Evolutionary conservation across 2,329 filamentous ascomycete genomes (phyloP).

Genomic region (Fusarium oligoseptatum): DNA sequence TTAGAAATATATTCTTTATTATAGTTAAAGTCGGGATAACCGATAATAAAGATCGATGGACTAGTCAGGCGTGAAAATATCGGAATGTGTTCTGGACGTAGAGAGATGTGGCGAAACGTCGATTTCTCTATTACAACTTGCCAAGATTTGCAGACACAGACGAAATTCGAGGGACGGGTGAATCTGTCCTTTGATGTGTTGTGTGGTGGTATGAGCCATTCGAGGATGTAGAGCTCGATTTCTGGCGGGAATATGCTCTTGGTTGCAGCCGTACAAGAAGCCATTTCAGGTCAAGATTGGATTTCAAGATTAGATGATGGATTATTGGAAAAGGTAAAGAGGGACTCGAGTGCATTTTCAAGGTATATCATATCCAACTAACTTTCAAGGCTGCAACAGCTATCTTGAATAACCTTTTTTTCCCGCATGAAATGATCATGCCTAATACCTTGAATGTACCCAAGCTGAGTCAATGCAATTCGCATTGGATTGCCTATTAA

Average conservation of each 20-base stretch:
- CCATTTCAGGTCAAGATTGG: neutral
- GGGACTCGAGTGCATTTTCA: too few relatives aligned
- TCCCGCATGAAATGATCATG: too few relatives aligned
- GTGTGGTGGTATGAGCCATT: neutral
- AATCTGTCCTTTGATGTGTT: neutral
- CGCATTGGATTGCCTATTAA: too few relatives aligned
- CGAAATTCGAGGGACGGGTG: neutral
- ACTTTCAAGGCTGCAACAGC: too few relatives aligned
- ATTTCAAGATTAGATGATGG: neutral
- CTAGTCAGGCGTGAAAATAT: neutral
- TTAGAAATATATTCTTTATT: too few relatives aligned
- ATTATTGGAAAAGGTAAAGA: neutral
- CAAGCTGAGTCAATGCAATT: too few relatives aligned
- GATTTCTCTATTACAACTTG: constrained; percentile 12
- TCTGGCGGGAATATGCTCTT: neutral
- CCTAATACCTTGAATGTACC: too few relatives aligned
- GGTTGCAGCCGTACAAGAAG: neutral
- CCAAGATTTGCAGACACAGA: constrained; percentile 21
- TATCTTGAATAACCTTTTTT: too few relatives aligned
- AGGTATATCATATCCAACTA: too few relatives aligned
- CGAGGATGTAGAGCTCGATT: constrained; percentile 14
- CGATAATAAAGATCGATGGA: too few relatives aligned
- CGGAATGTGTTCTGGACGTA: constrained; percentile 7
- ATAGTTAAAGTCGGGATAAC: too few relatives aligned
- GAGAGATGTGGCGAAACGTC: constrained; percentile 9